Conservation (phyloP, 352 stramenopile genomes). For the Phytophthora pinifolia region DNA sequence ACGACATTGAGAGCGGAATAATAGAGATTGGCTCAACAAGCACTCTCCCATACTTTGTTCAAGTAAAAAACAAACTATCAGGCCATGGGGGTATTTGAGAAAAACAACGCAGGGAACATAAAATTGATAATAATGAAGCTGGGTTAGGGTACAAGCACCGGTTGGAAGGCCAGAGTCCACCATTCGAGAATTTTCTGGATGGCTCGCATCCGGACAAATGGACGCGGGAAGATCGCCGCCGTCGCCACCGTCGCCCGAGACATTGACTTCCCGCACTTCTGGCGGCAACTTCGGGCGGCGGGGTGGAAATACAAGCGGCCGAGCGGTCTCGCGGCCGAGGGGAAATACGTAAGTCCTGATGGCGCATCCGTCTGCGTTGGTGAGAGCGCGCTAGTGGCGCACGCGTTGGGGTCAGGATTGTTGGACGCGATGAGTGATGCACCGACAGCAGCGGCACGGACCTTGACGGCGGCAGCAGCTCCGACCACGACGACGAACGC, state of each 20-base stretch:
- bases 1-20: neutral
- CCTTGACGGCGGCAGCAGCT: too few relatives aligned
- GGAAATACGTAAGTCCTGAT: slow-evolving; percentile 7
- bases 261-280: slow-evolving; percentile 15
- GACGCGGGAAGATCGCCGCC: neutral
- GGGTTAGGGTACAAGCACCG: too few relatives aligned
- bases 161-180: slow-evolving; percentile 1
- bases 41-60: neutral
- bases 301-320: slow-evolving; percentile 13
- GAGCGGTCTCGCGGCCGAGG: neutral
- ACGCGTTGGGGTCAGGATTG: slow-evolving; percentile 3
- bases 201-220: slow-evolving; percentile 3
- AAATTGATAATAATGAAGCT: too few relatives aligned
- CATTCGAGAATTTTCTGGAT: slow-evolving; percentile 14
- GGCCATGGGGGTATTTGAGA: too few relatives aligned
- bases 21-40: slow-evolving; percentile 2
- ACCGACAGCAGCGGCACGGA: too few relatives aligned
- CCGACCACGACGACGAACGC: too few relatives aligned
- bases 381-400: slow-evolving; percentile 6
- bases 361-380: neutral
- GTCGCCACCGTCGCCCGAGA: neutral
- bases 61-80: neutral
- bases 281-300: slow-evolving; percentile 9
- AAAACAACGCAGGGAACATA: too few relatives aligned
- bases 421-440: neutral